Evolutionary conservation across 2,329 filamentous ascomycete genomes (phyloP), one percentile per base, ranked within the genome.

Genomic region (Zelopaecilomyces penicillatus): DNA sequence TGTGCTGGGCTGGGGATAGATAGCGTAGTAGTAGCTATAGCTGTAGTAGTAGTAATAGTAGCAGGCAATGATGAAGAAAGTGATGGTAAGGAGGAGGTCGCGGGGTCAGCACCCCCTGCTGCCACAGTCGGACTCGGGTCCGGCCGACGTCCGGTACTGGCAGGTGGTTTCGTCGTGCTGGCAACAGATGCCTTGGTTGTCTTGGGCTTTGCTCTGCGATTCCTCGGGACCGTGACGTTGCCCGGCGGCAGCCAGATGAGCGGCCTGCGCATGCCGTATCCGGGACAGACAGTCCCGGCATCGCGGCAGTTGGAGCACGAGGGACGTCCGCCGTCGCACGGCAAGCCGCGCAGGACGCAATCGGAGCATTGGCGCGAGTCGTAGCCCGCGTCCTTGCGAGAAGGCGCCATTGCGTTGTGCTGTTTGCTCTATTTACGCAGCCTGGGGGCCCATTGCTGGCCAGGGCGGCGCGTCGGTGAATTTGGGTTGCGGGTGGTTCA

Each of bases 241-340:
- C 65, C 65, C 1, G 64, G 64, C 11, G 61, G 56, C 4, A 69
- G 54, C 65, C 65, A 69, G n/a, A 56, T 65, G 11, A 61, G 47
- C 6, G 65, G 66, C 47, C 65, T 61, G 42, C 55, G 59, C 41
- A 66, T 59, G n/a, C 58, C 56, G 47, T 66, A 69, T 2, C 66
- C 65, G 3, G 66, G 65, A 43, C 66, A 69, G 3, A 59, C 54
- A 5, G 63, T 59, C 4, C 59, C 60, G 3, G 52, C 50, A 0
- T 38, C 46, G 27, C 56, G 52, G 42, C 66, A 69, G 43, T 62
- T 62, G 27, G 59, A 61, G 52, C 66, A 69, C 34, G 54, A 52
- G 4, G 66, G 65, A 8, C 48, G 56, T 9, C 49, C 51, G 11
- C 58, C 60, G 48, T 69, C 66, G 46, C 66, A 69, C 12, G 65